Conservation (phyloP, 73 alveolate species). For the Stentor coeruleus region DNA sequence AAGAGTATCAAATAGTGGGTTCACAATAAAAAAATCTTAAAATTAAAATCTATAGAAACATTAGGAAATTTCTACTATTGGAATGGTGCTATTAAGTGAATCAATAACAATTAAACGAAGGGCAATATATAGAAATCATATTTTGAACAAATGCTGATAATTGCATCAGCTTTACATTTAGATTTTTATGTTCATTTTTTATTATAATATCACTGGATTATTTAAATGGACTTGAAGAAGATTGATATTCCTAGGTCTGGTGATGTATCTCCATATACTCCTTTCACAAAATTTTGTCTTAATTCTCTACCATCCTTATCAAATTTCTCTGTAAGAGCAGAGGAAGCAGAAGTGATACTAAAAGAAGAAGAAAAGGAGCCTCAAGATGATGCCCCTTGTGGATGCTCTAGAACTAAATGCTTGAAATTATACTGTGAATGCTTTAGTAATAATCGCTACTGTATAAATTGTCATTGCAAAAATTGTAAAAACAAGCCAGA, state of each 20-base stretch:
- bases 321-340: not conserved
- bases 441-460: not conserved
- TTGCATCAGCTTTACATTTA: no score
- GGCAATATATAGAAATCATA: no score
- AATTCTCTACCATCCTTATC: not conserved
- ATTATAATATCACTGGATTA: no score
- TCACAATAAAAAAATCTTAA: no score
- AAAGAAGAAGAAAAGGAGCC: not conserved
- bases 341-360: not conserved
- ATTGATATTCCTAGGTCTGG: not conserved
- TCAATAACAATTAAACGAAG: no score
- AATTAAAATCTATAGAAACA: no score
- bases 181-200: no score
- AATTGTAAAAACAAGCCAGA: conserved; percentile 11
- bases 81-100: no score
- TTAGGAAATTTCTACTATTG: no score
- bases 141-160: no score
- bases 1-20: no score
- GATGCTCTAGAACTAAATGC: conserved; percentile 10
- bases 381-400: conserved; percentile 1
- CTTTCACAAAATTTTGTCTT: conserved; percentile 20
- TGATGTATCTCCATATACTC: not conserved
- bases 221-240: no score
- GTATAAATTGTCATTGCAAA: conserved; percentile 11
- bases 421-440: conserved; percentile 20